Evolutionary conservation across 2,329 filamentous ascomycete genomes (phyloP).

Genomic region (Macrophomina pseudophaseolina): DNA sequence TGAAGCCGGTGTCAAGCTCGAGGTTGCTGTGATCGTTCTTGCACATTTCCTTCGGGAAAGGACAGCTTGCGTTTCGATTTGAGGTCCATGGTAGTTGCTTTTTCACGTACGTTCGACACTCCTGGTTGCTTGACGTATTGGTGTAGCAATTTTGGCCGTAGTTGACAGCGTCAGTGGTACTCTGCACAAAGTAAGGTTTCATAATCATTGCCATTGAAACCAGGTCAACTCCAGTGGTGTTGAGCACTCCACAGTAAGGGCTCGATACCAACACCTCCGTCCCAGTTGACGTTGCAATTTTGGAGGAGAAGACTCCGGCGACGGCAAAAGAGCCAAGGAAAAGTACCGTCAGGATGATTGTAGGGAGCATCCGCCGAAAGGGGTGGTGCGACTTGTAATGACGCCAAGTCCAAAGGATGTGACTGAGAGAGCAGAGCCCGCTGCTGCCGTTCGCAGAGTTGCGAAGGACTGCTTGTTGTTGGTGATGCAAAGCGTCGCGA

Average conservation of each 20-base stretch:
- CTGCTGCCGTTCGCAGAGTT: too few species aligned
- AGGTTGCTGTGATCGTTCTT: neutral
- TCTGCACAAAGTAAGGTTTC: neutral
- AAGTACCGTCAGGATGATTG: neutral
- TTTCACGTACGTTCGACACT: neutral
- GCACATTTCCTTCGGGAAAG: neutral
- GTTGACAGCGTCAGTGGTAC: neutral
- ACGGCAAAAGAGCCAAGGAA: slow-evolving; percentile 12
- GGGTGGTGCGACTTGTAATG: neutral
- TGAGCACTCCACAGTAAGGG: neutral
- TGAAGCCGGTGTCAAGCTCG: neutral
- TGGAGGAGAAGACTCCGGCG: slow-evolving; percentile 27
- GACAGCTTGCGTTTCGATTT: slow-evolving; percentile 26
- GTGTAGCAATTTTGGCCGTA: neutral
- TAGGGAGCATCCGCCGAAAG: neutral
- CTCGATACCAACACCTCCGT: slow-evolving; percentile 22
- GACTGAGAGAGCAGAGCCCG: too few species aligned
- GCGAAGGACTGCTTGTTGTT: too few species aligned
- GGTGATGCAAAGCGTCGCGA: too few species aligned
- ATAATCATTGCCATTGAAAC: neutral
- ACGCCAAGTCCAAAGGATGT: neutral
- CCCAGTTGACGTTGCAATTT: slow-evolving; percentile 13
- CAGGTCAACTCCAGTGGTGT: neutral
- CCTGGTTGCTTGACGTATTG: neutral
- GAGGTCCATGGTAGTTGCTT: neutral